Evolutionary conservation across 345 rosid species (phyloP), one percentile per base, ranked within the genome.

Genomic region (Erodium maritimum): DNA sequence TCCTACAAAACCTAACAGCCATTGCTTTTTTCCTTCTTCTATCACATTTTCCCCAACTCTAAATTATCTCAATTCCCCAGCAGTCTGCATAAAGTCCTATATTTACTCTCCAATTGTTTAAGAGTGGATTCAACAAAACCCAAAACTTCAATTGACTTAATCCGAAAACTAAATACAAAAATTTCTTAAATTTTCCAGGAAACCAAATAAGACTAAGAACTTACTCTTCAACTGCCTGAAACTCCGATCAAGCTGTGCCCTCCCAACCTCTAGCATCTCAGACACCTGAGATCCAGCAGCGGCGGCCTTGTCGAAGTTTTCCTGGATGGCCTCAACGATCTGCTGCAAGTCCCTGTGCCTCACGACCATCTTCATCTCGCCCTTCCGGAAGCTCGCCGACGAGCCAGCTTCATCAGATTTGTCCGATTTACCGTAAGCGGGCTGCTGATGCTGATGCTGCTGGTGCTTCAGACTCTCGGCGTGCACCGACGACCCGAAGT

Each of bases 291-390:
- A 91, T 0, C 99, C 99, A 0, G 95, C 84, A 0, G 87, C 65
- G 0, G 99, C 97, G 0, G 99, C 97, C 69, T 69, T 74, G 1
- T 90, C 90, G 57, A 93, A 93, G 66, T 89, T 79, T 67, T 85
- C 88, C 71, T 72, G 82, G 17, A 93, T 82, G 0, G 97, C 89
- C 33, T 82, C 91, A 12, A 85, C 90, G 52, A 93, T 93, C 71
- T 93, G 96, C 55, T 85, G 87, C 81, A 93, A 81, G 69, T 93
- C 97, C 77, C 65, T 83, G 55, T 93, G 99, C 77, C 97, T 83
- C 25, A 93, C 80, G 50, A 93, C 96, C 86, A 93, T 74, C 66
- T 75, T 85, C 89, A 80, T 70, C 66, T 84, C 91, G 54, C 82
- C 67, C 16, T 57, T 56, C 34, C 54, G 12, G 22, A 20, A 54